Percentiles rank a stretch among this genome's conserved stretches.
These are phyloP conservation scores for Penicillium manginii DNA, from an alignment of 495 filamentous ascomycete genomes.

Conservation along the genomic window DNA sequence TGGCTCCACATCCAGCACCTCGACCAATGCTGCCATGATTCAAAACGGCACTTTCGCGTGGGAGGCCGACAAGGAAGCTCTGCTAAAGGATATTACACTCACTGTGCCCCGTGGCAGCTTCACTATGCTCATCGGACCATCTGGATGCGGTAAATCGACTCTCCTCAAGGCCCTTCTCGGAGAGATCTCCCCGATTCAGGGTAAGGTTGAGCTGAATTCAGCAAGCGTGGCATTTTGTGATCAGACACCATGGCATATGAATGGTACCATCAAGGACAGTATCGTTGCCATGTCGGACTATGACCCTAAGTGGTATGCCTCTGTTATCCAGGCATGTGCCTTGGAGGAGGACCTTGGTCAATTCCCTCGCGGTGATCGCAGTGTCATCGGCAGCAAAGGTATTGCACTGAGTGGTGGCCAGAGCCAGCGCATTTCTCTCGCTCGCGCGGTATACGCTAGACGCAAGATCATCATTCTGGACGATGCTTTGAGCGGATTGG, in stretches of 20 bases:
- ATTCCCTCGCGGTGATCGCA: conserved; percentile 60
- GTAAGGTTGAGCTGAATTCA: conserved; percentile 42
- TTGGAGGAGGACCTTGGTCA: conserved; percentile 59
- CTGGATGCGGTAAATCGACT: conserved; percentile 64
- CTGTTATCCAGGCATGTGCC: conserved; percentile 67
- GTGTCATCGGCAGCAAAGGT: conserved; percentile 65
- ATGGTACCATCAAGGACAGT: conserved; percentile 60
- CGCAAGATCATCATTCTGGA: conserved; percentile 59
- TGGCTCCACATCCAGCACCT: conserved; percentile 13
- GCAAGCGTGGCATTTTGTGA: conserved; percentile 56
- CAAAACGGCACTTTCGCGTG: conserved; percentile 56
- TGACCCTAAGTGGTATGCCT: conserved; percentile 61
- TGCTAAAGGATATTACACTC: conserved; percentile 46
- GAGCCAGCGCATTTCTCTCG: conserved; percentile 64
- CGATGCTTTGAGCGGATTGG: conserved; percentile 64
- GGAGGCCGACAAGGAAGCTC: conserved; percentile 47
- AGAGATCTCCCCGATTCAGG: conserved; percentile 51
- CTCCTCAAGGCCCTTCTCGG: conserved; percentile 61
- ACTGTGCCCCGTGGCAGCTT: conserved; percentile 44
- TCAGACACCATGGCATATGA: conserved; percentile 58
- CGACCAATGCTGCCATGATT: conserved; percentile 39
- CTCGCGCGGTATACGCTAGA: conserved; percentile 61
- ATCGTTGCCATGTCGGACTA: conserved; percentile 58
- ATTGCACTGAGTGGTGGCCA: conserved; percentile 69
- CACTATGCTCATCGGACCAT: conserved; percentile 61